These are phyloP conservation scores for Sanghuangporus baumii DNA, from an alignment of 1,284 basidiomycete species.

Conservation along the genomic window DNA sequence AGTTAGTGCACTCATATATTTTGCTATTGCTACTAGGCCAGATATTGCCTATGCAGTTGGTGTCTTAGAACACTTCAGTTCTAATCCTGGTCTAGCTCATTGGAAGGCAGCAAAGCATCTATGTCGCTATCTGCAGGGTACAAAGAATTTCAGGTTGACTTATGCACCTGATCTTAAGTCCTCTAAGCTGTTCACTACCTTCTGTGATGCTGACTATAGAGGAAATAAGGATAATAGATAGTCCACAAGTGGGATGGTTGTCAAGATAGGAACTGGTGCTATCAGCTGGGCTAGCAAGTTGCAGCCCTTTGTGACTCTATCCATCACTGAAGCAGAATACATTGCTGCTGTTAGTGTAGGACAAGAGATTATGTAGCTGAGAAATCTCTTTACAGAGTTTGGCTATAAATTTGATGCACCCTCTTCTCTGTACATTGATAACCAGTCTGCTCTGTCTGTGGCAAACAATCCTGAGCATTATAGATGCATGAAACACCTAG, in stretches of 20 bases:
- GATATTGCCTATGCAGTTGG: too few relatives aligned
- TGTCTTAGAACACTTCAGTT: too few relatives aligned
- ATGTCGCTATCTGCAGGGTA: too few relatives aligned
- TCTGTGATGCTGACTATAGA: constrained; percentile 6
- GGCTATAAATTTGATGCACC: constrained; percentile 19
- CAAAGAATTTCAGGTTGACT: too few relatives aligned
- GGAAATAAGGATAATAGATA: not conserved
- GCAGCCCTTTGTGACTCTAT: too few relatives aligned
- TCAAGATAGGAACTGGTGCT: not conserved
- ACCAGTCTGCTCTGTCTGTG: constrained; percentile 24
- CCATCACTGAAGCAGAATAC: too few relatives aligned
- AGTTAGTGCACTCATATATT: too few relatives aligned
- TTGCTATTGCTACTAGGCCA: too few relatives aligned
- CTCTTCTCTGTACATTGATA: constrained; percentile 22
- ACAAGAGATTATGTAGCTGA: constrained; percentile 32
- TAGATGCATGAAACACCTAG: constrained; percentile 25
- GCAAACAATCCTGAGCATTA: constrained; percentile 25
- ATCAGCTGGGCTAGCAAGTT: too few relatives aligned
- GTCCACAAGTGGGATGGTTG: constrained; percentile 16
- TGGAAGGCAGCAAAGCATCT: too few relatives aligned
- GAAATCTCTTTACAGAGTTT: constrained; percentile 28
- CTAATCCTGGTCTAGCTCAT: too few relatives aligned
- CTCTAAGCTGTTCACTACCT: constrained; percentile 1
- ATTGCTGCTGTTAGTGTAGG: constrained; percentile 20
- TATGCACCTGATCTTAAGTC: not conserved